Base-by-base conservation (phyloP, 129 eudicot genomes). In the Silybum marianum region DNA sequence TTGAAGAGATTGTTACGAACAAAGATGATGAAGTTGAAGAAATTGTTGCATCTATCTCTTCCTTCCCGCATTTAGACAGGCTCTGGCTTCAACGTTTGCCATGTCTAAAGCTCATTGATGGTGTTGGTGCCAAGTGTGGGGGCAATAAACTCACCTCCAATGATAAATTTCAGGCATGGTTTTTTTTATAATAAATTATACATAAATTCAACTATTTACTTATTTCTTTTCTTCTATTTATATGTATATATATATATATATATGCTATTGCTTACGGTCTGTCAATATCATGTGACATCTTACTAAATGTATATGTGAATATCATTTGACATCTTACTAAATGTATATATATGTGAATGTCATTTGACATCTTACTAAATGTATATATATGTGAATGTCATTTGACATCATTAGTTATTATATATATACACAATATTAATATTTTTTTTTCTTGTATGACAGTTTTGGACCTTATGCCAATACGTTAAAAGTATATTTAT, bases 1-100 rank as follows among this genome's bases (percentile, higher is more conserved):
- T 76, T 36, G 80, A 62, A 63, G 60, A 76, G 34, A 60, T 76
- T 62, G 72, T 76, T 62, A 62, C 80, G 38, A 62, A 36, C 4
- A 36, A 54, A 76, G 60, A 76, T 62, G 58, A 32, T 19, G 72
- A 30, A 32, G 11, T 30, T 76, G 34, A 76, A 8, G 70, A 58
- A 75, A 51, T 28, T 4, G 79, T 44, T n/a, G 11, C 32, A 76
- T 46, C 80, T 23, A 69, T 28, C 7, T 30, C 73, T 63, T n/a
- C 26, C 25, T 63, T 63, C 69, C 26, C 69, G 25, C 69, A 63
- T 63, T 9, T 63, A 4, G 69, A 21, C 13, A 0, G 3, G 2
- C 13, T 63, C 13, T 12, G 0, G 69, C 28, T 63, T 63, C 0
- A 3, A 0, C 0, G 2, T 21, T 22, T 63, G 26, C 69, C 5